A percentile compares a stretch with the other conserved stretches of the same genome.
Conservation (phyloP, 176 grass and related monocot genomes). For the Saccharum spontaneum region DNA sequence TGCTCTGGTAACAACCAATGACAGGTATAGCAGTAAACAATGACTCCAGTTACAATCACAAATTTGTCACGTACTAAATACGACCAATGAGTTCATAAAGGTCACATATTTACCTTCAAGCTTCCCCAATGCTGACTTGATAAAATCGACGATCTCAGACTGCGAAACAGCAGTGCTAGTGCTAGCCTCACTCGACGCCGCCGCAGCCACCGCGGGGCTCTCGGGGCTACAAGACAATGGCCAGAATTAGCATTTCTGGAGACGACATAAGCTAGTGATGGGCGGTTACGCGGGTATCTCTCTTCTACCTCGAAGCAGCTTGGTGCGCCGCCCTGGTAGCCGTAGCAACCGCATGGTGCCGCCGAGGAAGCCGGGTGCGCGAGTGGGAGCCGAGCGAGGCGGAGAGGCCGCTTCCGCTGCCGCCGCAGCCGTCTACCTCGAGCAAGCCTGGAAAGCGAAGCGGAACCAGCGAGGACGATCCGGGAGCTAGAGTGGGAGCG, state of each 20-base stretch:
- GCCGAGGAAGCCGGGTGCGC: background rate
- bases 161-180: background rate
- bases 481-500: background rate
- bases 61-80: background rate
- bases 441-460: background rate
- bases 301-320: constrained; percentile 37
- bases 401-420: background rate
- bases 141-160: constrained; percentile 45
- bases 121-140: constrained; percentile 49
- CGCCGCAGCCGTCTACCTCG: background rate
- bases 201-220: background rate
- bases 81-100: background rate
- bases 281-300: background rate
- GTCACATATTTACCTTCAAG: constrained; percentile 39
- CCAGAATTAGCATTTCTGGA: background rate
- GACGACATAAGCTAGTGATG: background rate
- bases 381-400: background rate
- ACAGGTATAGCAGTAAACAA: background rate
- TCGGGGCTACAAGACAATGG: constrained; percentile 28
- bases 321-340: constrained; percentile 26
- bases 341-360: background rate
- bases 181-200: constrained; percentile 7
- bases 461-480: background rate
- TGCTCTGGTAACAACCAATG: background rate
- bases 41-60: background rate